These are phyloP conservation scores for Tolypocladium paradoxum DNA, from an alignment of 2,329 filamentous ascomycete genomes.

Conservation along the genomic window DNA sequence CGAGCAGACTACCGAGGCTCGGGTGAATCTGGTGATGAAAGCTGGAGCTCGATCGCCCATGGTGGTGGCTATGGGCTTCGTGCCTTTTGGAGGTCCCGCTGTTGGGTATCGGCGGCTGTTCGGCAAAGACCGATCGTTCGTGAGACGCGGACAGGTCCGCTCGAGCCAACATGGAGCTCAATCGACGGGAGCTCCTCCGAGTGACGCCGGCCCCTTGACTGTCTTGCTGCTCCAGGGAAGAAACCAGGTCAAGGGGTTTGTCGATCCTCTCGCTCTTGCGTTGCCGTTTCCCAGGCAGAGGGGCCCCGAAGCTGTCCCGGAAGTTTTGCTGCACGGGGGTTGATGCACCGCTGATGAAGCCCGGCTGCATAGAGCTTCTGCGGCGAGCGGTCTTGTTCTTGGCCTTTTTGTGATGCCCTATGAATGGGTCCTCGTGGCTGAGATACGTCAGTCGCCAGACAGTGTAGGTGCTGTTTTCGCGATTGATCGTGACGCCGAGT, in stretches of 20 bases:
- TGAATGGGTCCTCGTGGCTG: conserved; percentile 50
- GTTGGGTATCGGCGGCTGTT: conserved; percentile 38
- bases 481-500: conserved; percentile 72
- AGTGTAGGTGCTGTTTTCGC: conserved; percentile 64
- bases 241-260: conserved; percentile 50
- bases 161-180: conserved; percentile 83
- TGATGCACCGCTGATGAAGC: conserved; percentile 60
- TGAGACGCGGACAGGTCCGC: conserved; percentile 79
- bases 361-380: conserved; percentile 55
- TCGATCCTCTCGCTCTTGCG: conserved; percentile 42
- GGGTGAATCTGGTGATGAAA: conserved; percentile 35
- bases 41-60: conserved; percentile 27
- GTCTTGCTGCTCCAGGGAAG: conserved; percentile 59
- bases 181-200: conserved; percentile 57
- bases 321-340: conserved; percentile 64
- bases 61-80: conserved; percentile 54
- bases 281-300: conserved; percentile 40
- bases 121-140: conserved; percentile 69
- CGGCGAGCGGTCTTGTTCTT: conserved; percentile 39
- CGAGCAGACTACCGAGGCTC: conserved; percentile 51
- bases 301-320: conserved; percentile 66
- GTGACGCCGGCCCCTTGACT: conserved; percentile 40
- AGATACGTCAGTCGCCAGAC: conserved; percentile 78
- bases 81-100: conserved; percentile 45
- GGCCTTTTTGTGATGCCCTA: conserved; percentile 33